Base-by-base conservation (phyloP, 2,329 filamentous ascomycete species). In the Curvularia sp. region DNA sequence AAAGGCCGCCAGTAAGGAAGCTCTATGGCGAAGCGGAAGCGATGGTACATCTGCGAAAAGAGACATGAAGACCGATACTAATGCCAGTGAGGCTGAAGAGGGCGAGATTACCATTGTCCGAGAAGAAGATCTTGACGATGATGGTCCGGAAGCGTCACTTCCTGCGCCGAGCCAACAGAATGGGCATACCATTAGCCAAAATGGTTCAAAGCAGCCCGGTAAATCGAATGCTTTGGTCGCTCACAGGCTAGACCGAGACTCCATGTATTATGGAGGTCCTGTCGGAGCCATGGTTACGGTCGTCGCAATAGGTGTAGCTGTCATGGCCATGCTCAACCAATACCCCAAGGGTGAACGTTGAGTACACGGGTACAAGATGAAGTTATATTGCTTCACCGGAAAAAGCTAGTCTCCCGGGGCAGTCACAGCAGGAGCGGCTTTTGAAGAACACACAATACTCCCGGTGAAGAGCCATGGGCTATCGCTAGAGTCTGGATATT, bases 261-360 rank as follows among this genome's bases (percentile, higher is more conserved):
- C 71, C 32, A 68, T 77, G 50, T 69, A 70, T 30, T 73, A 78
- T 47, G 74, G 75, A n/a, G 74, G 71, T 9, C 76, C 77, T 8
- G 75, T 72, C 36, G 73, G 76, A 32, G 74, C 74, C 21, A 77
- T 78, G 50, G 62, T 78, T 23, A 73, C 73, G 8, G 74, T 78
- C n/a, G 75, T 79, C 47, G 71, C 77, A 51, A 65, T 78, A 27
- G 77, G 77, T 54, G 71, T 78, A 15, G 77, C 75, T 46, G 71
- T 78, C 50, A 79, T 79, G 77, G 71, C 75, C 28, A 77, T 73
- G 66, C 68, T 78, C 41, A 78, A 78, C 55, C 75, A 78, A 45
- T 81, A 80, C 71, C 77, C 79, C 32, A 80, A 80, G 59, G 72
- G 77, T 15, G 80, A 81, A 55, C 73, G 79, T 62, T 81, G 78